phyloP scores from a whole-genome alignment of 2,329 filamentous ascomycete species.

The Colletotrichum incanum region DNA sequence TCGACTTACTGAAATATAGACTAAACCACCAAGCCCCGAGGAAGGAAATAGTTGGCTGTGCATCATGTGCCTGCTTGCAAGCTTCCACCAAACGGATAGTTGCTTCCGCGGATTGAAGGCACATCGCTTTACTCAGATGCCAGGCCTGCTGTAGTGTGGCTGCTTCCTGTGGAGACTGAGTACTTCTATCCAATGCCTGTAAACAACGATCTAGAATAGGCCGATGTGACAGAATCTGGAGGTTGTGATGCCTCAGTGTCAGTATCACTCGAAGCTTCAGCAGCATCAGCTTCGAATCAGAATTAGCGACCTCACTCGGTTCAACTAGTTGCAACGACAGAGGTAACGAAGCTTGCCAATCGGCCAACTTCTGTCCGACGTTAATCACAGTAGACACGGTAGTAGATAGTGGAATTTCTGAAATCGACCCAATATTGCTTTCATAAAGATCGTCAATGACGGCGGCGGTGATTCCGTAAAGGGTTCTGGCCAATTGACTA shows the following conservation, averaged over 20 bases:
- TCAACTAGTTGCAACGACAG: constrained; percentile 47
- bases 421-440: constrained; percentile 58
- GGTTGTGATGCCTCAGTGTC: constrained; percentile 52
- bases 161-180: constrained; percentile 32
- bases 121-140: constrained; percentile 45
- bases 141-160: constrained; percentile 45
- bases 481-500: constrained; percentile 44
- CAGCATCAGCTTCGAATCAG: constrained; percentile 41
- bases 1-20: constrained; percentile 50
- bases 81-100: constrained; percentile 46
- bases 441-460: constrained; percentile 60
- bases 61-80: constrained; percentile 39
- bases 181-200: constrained; percentile 31
- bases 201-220: constrained; percentile 49
- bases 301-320: constrained; percentile 45
- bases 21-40: constrained; percentile 53
- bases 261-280: constrained; percentile 59
- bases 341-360: constrained; percentile 56
- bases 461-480: constrained; percentile 54
- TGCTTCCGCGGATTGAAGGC: constrained; percentile 46
- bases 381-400: constrained; percentile 55
- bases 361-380: constrained; percentile 56
- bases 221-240: constrained; percentile 52
- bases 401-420: constrained; percentile 46
- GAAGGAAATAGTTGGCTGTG: constrained; percentile 38